Percentiles rank a stretch among this genome's conserved stretches.
Conservation (phyloP, 768 basidiomycete genomes). For the Suillus ampliporus region DNA sequence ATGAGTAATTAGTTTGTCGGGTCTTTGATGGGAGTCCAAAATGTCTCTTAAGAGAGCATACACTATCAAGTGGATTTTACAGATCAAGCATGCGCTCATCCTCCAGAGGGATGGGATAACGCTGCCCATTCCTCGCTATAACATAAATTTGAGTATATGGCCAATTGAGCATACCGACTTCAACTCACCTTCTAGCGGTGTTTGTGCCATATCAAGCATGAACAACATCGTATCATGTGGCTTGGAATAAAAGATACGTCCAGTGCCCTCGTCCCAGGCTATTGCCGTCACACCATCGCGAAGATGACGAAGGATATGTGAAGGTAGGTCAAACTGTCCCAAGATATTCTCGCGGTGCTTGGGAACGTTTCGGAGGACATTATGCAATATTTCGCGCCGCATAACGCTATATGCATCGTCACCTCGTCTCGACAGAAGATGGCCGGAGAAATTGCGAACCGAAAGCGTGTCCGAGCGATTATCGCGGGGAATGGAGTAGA, state of each 20-base stretch:
- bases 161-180: slow-evolving; percentile 13
- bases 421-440: slow-evolving; percentile 43
- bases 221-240: slow-evolving; percentile 46
- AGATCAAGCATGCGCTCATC: slow-evolving; percentile 39
- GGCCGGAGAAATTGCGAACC: slow-evolving; percentile 38
- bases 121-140: slow-evolving; percentile 42
- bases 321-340: slow-evolving; percentile 30
- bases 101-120: slow-evolving; percentile 34
- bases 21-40: background rate
- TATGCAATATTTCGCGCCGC: slow-evolving; percentile 25
- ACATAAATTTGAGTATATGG: slow-evolving; percentile 29
- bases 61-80: slow-evolving; percentile 16
- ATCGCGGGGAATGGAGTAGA: slow-evolving; percentile 33
- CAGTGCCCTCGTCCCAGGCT: slow-evolving; percentile 70
- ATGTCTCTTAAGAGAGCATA: background rate
- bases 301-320: slow-evolving; percentile 24
- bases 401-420: slow-evolving; percentile 26
- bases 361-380: slow-evolving; percentile 26
- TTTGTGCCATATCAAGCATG: slow-evolving; percentile 55
- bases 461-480: slow-evolving; percentile 33
- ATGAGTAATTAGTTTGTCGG: background rate
- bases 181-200: slow-evolving; percentile 39
- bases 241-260: slow-evolving; percentile 59
- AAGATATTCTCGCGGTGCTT: slow-evolving; percentile 25
- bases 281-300: slow-evolving; percentile 50